Evolutionary conservation across 371 early-diverging fungal genomes (phyloP), one percentile per base, ranked within the genome.

Genomic region (Haplosporangium sp.): DNA sequence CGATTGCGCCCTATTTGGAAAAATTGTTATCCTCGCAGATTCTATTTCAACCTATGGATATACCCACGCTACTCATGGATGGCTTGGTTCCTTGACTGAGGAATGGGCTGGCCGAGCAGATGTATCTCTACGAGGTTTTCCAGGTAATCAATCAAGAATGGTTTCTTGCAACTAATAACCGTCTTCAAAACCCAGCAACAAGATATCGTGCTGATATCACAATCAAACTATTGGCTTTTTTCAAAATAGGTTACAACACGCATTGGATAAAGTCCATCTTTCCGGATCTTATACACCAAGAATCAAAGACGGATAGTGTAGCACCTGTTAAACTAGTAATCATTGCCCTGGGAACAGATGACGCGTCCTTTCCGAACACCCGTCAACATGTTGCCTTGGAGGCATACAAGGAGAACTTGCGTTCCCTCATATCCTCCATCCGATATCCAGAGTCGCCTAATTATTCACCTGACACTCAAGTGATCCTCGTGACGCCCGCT

Each of bases 51-150:
- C 60, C n/a, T 75, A 71, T 42, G 82, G 75, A 39, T 71, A 74
- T 55, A 61, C 82, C 0, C 82, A 74, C 62, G 82, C 82, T 6
- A 74, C 75, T 19, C 64, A 75, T 45, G 82, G 82, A 7, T 81
- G 82, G 82, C 57, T 81, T 13, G 82, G 75, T 4, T 72, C 52
- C 39, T 58, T 81, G 20, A 42, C 75, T 1, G 82, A 81, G 42
- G 82, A 81, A 40, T 81, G 75, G 72, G 65, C 65, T 27, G 82
- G 82, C 37, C 68, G 72, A 3, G 82, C 82, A 7, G 82, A 81
- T 35, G 69, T 81, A n/a, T 59, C 74, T 44, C 47, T 81, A 7
- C 75, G 82, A 58, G 61, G 72, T 15, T 81, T 81, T 60, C 82
- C 82, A 69, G 82, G 82, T 75, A 72, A 59, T 37, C 39, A 56